A percentile compares a stretch with the other conserved stretches of the same genome.
These are phyloP conservation scores for Luffa acutangula DNA, from an alignment of 306 rosid species.

Conservation along the genomic window DNA sequence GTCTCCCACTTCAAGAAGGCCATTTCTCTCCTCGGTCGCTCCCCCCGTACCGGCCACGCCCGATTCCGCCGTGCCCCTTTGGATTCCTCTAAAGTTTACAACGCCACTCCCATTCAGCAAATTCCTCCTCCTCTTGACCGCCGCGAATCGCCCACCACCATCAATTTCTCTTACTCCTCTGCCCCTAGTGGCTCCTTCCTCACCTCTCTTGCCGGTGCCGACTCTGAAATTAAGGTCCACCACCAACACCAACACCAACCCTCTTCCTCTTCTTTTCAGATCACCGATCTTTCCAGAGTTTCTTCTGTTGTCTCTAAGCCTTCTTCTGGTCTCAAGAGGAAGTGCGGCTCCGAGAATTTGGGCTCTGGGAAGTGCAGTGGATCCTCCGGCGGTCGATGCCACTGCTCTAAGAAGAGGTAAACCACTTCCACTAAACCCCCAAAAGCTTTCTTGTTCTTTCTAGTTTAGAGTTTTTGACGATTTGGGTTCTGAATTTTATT, in stretches of 20 bases:
- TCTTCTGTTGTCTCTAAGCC: slow-evolving; percentile 57
- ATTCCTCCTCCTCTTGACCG: slow-evolving; percentile 45
- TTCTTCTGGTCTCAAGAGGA: slow-evolving; percentile 44
- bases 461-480: not conserved
- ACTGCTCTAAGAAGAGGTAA: slow-evolving; percentile 76
- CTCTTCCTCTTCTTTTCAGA: slow-evolving; percentile 40
- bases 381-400: slow-evolving; percentile 59
- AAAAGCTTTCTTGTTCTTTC: not conserved
- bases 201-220: slow-evolving; percentile 57
- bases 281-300: slow-evolving; percentile 54
- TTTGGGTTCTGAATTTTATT: not conserved
- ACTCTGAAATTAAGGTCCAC: slow-evolving; percentile 31
- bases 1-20: slow-evolving; percentile 76
- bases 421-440: too few relatives aligned
- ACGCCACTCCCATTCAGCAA: slow-evolving; percentile 77
- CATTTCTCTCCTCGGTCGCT: slow-evolving; percentile 68
- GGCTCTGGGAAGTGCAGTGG: slow-evolving; percentile 60
- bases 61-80: slow-evolving; percentile 73
- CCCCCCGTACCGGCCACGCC: slow-evolving; percentile 73
- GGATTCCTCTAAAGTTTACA: slow-evolving; percentile 6
- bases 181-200: slow-evolving; percentile 36
- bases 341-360: slow-evolving; percentile 62
- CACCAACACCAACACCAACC: too few relatives aligned
- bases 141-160: slow-evolving; percentile 39
- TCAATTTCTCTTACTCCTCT: slow-evolving; percentile 49